A percentile compares a stretch with the other conserved stretches of the same genome.
phyloP scores from a whole-genome alignment of 164 flowering plant genomes.

The Akebia trifoliata region DNA sequence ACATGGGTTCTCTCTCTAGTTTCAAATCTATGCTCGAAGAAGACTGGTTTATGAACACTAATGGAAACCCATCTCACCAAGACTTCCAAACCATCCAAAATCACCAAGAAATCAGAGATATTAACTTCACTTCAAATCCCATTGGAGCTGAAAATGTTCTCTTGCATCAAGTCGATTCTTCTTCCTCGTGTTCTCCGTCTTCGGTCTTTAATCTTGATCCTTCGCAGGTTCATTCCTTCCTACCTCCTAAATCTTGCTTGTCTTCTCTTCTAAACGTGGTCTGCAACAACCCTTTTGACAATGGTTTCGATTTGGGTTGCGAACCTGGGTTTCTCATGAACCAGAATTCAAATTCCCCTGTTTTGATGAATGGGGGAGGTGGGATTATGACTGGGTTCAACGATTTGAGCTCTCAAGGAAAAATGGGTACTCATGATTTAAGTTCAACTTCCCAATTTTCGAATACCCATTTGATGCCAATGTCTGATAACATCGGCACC shows the following conservation, averaged over 20 bases:
- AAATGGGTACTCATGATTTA: constrained; percentile 36
- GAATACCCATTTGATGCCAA: constrained; percentile 28
- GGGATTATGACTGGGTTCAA: constrained; percentile 34
- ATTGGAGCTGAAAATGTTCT: constrained; percentile 32
- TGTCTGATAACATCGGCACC: constrained; percentile 22
- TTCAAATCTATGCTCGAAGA: constrained; percentile 60
- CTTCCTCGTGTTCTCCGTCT: constrained; percentile 64
- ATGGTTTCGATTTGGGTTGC: constrained; percentile 51
- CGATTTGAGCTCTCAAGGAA: constrained; percentile 33
- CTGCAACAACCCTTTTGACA: constrained; percentile 41
- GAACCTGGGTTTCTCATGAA: constrained; percentile 40
- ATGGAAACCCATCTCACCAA: constrained; percentile 14
- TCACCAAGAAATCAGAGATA: constrained; percentile 30
- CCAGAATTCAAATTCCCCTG: constrained; percentile 14
- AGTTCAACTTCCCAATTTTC: constrained; percentile 31
- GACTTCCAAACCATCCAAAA: constrained; percentile 26
- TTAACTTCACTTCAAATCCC: constrained; percentile 37
- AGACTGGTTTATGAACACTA: constrained; percentile 41
- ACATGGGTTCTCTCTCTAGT: constrained; percentile 39
- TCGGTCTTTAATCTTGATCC: constrained; percentile 60
- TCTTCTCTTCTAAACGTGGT: constrained; percentile 42
- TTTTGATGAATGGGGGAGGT: constrained; percentile 32
- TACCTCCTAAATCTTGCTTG: too few species aligned
- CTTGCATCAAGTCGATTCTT: constrained; percentile 47
- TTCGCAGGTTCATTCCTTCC: too few species aligned